Evolutionary conservation across 768 basidiomycete genomes (phyloP), one percentile per base, ranked within the genome.

Genomic region (Suillus paluster): DNA sequence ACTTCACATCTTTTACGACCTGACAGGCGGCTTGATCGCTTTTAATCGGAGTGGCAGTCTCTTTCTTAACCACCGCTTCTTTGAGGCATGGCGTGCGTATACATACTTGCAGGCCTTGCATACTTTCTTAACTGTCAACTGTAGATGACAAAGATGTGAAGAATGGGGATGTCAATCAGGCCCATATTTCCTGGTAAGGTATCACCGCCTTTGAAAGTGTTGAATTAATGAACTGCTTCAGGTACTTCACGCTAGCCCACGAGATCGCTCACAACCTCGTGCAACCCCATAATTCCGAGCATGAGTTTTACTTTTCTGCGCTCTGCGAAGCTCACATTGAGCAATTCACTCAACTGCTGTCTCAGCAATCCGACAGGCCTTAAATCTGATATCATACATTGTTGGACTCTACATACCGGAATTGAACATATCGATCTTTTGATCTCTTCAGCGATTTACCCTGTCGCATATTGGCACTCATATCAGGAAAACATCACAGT

Each of bases 241-340:
- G 91, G 92, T 99, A 90, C 75, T 94, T 96, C 69, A 89, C 91
- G 1, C 81, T 97, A 15, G 95, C 96, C 0, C 97, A 97, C 72
- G 95, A 95, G 70, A 91, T 95, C 66, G 93, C 93, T 10, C 95
- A 98, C 75, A 98, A 97, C 70, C 79, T 97, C 2, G 89, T 96
- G 17, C 82, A 87, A 45, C 84, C 86, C 0, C 96, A 97, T 68
- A 95, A 97, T 72, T 88, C 92, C 1, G 90, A 95, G 70, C 95
- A 97, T 66, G 94, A 95, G 65, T 98, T 97, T 74, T 97, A 94
- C 74, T 95, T 97, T 69, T 94, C 94, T 33, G 88, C 92, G 7
- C 91, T 98, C 21, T 92, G 91, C 65, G 93, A 97, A 75, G 83
- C 81, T 38, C 82, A 83, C 69, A 70, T 89, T 30, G 64, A 79